A percentile compares a stretch with the other conserved stretches of the same genome.
Conservation (phyloP, 2,329 filamentous ascomycete species). For the Colletotrichum sp. region DNA sequence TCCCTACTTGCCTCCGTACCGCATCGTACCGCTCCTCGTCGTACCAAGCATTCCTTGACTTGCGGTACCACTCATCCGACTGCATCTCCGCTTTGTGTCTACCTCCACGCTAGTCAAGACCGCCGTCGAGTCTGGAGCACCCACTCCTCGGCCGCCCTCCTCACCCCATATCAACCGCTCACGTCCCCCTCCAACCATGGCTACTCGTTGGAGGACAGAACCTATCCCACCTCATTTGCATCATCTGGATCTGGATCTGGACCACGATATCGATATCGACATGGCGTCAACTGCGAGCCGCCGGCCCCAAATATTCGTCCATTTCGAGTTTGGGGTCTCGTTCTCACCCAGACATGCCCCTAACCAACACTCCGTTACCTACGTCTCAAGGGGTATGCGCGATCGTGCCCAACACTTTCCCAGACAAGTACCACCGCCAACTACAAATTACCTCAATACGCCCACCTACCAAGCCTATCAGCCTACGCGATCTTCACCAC, state of each 20-base stretch:
- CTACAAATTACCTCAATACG: conserved; percentile 46
- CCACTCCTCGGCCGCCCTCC: conserved; percentile 1
- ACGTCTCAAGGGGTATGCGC: conserved; percentile 50
- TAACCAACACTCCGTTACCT: conserved; percentile 50
- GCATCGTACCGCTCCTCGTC: background rate
- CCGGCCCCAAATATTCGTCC: conserved; percentile 52
- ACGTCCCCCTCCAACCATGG: conserved; percentile 24
- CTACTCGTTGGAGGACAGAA: conserved; percentile 20
- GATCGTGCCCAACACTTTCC: conserved; percentile 45
- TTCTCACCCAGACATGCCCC: conserved; percentile 49
- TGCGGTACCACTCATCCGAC: conserved; percentile 3
- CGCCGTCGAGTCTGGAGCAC: conserved; percentile 5
- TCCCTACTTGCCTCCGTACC: background rate
- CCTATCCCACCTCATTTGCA: conserved; percentile 26
- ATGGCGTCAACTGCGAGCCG: conserved; percentile 30
- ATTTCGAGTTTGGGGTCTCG: conserved; percentile 58
- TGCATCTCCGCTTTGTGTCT: conserved; percentile 19
- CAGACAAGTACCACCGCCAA: conserved; percentile 49
- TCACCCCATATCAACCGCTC: conserved; percentile 8
- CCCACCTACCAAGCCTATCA: conserved; percentile 8
- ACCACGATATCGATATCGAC: background rate
- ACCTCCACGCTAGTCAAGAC: conserved; percentile 5
- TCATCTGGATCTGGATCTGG: conserved; percentile 1
- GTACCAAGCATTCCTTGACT: background rate
- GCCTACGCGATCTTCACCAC: conserved; percentile 12